Evolutionary conservation across 2,329 filamentous ascomycete species (phyloP), one percentile per base, ranked within the genome.

Genomic region (Clonostachys rhizophaga): DNA sequence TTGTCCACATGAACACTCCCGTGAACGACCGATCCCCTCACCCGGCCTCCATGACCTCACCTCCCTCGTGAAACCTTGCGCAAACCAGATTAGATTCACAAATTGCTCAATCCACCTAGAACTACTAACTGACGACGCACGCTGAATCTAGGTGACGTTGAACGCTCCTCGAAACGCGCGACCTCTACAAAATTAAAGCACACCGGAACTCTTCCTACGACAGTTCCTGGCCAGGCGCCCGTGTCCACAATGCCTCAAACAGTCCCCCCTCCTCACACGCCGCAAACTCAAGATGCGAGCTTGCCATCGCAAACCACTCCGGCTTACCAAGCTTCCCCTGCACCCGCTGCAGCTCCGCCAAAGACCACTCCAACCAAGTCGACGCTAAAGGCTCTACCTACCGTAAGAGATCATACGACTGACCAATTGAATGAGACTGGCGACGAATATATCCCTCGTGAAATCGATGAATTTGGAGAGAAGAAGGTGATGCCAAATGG

Each of bases 341-440:
- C 64, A 16, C 68, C 62, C 55, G 58, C 67, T 58, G 51, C 68
- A 65, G 67, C 82, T 64, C 89, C 90, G 14, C 83, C 88, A 18
- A 94, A 92, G 67, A 79, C 86, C 4, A 90, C 90, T 5, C 87
- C 89, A 6, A 85, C 85, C 34, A 95, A 95, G 69, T 77, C 83
- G 10, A 89, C 92, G 9, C 77, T 97, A 57, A 99, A 99, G 70
- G 94, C 94, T 1, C 76, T 99, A 40, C 94, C 94, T 4, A 97
- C 94, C 5, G 94, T 97, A 13, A 79, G 94, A 67, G 94, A 99
- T 61, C 94, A 99, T 65, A 99, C 94, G 4, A 97, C 92, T 14
- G 92, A 97, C 64, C 92, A 97, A 66, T 81, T 99, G 33, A 90
- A 89, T 45, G 77, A 87, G 30, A 88, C 90, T 58, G 88, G 89